Conservation (phyloP, 257 asterid species). For the Solanum verrucosum region DNA sequence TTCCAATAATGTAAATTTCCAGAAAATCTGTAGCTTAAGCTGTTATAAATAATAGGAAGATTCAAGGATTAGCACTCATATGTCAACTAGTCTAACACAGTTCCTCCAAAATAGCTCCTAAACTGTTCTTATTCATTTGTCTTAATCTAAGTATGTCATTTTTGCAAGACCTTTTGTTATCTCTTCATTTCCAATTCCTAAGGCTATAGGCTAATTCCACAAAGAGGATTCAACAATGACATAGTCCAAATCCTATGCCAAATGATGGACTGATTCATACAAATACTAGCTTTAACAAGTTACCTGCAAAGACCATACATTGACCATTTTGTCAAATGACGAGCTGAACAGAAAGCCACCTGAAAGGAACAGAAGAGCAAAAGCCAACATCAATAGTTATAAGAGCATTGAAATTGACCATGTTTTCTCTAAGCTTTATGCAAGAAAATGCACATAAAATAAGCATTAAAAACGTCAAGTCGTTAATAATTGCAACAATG, state of each 20-base stretch:
- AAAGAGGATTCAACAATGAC: background rate
- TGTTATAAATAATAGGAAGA: background rate
- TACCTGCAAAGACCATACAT: conserved; percentile 92
- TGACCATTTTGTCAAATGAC: conserved; percentile 71
- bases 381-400: background rate
- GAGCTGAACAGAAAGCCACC: conserved; percentile 94
- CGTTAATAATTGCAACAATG: background rate
- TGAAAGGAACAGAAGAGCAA: conserved; percentile 12
- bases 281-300: background rate
- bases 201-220: background rate
- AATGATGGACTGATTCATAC: background rate
- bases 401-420: background rate
- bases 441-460: background rate
- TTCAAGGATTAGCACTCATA: background rate
- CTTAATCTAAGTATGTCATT: background rate
- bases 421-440: background rate
- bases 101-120: background rate
- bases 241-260: background rate
- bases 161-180: background rate
- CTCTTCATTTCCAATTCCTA: background rate
- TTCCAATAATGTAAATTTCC: background rate
- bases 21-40: background rate
- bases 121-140: background rate
- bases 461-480: background rate
- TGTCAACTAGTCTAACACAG: background rate